A percentile compares a stretch with the other conserved stretches of the same genome.
Evolutionary conservation across 2,329 filamentous ascomycete genomes (phyloP).

Genomic region (Sclerotinia trifoliorum): DNA sequence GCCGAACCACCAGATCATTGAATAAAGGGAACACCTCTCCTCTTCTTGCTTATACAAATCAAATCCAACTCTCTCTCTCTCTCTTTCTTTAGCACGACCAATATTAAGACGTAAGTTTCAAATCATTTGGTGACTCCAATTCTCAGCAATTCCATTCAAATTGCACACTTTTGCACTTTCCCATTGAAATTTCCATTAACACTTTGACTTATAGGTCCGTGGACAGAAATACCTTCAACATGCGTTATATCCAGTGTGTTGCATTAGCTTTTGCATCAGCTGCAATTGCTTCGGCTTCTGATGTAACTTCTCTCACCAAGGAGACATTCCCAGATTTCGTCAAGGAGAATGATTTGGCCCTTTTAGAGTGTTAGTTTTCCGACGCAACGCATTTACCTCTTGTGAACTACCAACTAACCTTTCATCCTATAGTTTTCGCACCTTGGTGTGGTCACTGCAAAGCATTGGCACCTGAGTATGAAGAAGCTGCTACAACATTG

Average conservation of each 20-base stretch:
- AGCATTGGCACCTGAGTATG: slow-evolving; percentile 89
- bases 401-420: slow-evolving; percentile 28
- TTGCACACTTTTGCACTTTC: background rate
- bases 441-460: slow-evolving; percentile 81
- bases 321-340: slow-evolving; percentile 87
- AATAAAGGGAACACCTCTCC: slow-evolving; percentile 35
- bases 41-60: slow-evolving; percentile 23
- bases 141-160: background rate
- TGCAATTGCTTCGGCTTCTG: slow-evolving; percentile 65
- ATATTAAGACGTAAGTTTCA: slow-evolving; percentile 23
- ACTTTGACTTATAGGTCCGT: slow-evolving; percentile 25
- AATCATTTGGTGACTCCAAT: background rate
- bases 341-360: slow-evolving; percentile 79
- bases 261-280: slow-evolving; percentile 42
- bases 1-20: slow-evolving; percentile 1
- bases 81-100: slow-evolving; percentile 14
- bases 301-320: slow-evolving; percentile 81
- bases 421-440: slow-evolving; percentile 68
- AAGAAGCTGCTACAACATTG: slow-evolving; percentile 77
- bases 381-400: background rate
- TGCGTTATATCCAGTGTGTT: slow-evolving; percentile 39
- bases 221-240: slow-evolving; percentile 27
- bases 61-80: slow-evolving; percentile 17
- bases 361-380: slow-evolving; percentile 80
- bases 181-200: slow-evolving; percentile 19